Conservation (phyloP, 345 rosid genomes). For the Eucalyptus cloeziana region DNA sequence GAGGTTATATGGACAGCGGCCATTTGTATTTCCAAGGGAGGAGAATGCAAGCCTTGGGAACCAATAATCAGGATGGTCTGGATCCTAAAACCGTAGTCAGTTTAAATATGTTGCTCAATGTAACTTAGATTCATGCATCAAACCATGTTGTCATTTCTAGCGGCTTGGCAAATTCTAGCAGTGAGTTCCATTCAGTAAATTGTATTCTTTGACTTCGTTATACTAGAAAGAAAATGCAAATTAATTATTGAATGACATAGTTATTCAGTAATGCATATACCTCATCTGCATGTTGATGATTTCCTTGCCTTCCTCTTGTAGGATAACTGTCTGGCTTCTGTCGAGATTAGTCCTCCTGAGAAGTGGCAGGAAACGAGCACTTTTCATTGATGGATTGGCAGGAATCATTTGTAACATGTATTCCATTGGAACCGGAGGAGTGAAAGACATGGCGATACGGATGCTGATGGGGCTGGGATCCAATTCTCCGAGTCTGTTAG, state of each 20-base stretch:
- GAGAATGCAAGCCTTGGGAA: neutral
- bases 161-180: neutral
- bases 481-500: neutral
- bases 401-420: neutral
- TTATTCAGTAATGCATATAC: neutral
- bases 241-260: neutral
- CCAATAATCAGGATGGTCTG: neutral
- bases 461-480: neutral
- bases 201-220: neutral
- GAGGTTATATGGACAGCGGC: neutral
- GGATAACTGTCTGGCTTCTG: neutral
- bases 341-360: neutral
- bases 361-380: neutral
- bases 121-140: neutral
- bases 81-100: neutral
- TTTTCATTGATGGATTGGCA: neutral
- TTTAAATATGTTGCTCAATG: neutral
- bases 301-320: neutral
- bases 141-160: neutral
- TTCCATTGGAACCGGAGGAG: constrained; percentile 10
- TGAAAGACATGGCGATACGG: constrained; percentile 10
- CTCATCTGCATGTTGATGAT: constrained; percentile 7
- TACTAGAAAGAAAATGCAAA: neutral
- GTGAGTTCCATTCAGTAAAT: neutral
- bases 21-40: neutral